These are phyloP conservation scores for Pestalotiopsis sp. DNA, from an alignment of 2,329 filamentous ascomycete genomes.

Conservation along the genomic window DNA sequence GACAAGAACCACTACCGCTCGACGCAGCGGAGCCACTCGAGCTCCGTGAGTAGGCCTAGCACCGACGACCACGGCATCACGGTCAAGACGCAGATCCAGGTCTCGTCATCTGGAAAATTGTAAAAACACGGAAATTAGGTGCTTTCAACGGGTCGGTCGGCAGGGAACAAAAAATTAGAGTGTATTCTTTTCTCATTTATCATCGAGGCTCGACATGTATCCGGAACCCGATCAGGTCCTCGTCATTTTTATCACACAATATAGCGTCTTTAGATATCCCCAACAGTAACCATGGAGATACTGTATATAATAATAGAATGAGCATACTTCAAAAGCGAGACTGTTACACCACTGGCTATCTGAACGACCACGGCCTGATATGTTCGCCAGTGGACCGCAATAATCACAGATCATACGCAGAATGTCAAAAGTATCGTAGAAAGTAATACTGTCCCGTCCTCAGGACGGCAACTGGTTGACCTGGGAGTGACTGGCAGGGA, in stretches of 20 bases:
- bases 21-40: not conserved
- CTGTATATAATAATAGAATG: not conserved
- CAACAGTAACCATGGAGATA: not conserved
- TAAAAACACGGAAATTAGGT: not conserved
- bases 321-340: not conserved
- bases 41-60: slow-evolving; percentile 1
- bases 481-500: no score
- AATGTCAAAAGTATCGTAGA: no score
- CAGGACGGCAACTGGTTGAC: no score
- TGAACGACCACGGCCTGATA: not conserved
- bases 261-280: not conserved
- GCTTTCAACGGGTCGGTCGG: not conserved
- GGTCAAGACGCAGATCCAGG: slow-evolving; percentile 2
- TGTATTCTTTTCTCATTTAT: not conserved
- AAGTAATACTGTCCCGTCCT: no score
- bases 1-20: not conserved
- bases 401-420: no score
- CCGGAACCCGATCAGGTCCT: not conserved
- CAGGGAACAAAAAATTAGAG: not conserved
- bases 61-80: slow-evolving; percentile 3
- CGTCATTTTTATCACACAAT: not conserved
- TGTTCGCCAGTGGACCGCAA: no score
- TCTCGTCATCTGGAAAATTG: not conserved
- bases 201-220: not conserved
- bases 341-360: no score